phyloP scores from a whole-genome alignment of 305 asterid species.

The Fraxinus paxiana region DNA sequence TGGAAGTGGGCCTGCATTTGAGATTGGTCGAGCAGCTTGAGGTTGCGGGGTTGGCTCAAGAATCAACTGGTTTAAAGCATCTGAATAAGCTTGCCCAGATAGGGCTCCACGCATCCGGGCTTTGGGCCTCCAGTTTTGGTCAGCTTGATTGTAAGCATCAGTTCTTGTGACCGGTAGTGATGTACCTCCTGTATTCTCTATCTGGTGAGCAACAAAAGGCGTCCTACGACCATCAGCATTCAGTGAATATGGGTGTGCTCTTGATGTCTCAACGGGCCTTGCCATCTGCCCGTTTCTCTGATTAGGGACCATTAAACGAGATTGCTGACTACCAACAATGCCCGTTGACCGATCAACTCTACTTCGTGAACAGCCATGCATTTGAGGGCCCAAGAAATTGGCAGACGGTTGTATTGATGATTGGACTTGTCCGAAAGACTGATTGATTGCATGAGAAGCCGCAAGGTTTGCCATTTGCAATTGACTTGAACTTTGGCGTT shows the following conservation, averaged over 20 bases:
- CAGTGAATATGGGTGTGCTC: constrained; percentile 28
- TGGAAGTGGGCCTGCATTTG: constrained; percentile 24
- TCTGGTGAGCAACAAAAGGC: constrained; percentile 32
- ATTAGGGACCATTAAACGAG: constrained; percentile 28
- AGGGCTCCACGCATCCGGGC: constrained; percentile 92
- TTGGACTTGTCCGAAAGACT: constrained; percentile 28
- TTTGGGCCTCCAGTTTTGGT: constrained; percentile 68
- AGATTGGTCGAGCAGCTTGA: constrained; percentile 43
- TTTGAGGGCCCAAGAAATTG: constrained; percentile 28
- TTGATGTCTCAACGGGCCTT: constrained; percentile 22
- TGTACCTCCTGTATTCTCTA: constrained; percentile 21
- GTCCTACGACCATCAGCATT: constrained; percentile 26
- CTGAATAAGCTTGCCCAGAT: constrained; percentile 59
- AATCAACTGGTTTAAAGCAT: constrained; percentile 46
- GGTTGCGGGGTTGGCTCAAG: constrained; percentile 48
- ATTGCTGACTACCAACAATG: constrained; percentile 30
- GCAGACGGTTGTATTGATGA: constrained; percentile 29
- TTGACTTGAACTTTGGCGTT: constrained; percentile 24
- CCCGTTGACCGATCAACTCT: constrained; percentile 24
- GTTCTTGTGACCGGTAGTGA: constrained; percentile 32
- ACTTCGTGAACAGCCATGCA: constrained; percentile 30
- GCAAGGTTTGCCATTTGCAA: constrained; percentile 19
- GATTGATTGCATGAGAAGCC: constrained; percentile 27
- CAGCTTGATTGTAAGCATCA: constrained; percentile 29
- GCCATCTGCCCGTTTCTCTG: constrained; percentile 35